Percentiles rank a stretch among this genome's conserved stretches.
phyloP scores from a whole-genome alignment of 148 eudicot species.

The Vaccinium vitisidaea region DNA sequence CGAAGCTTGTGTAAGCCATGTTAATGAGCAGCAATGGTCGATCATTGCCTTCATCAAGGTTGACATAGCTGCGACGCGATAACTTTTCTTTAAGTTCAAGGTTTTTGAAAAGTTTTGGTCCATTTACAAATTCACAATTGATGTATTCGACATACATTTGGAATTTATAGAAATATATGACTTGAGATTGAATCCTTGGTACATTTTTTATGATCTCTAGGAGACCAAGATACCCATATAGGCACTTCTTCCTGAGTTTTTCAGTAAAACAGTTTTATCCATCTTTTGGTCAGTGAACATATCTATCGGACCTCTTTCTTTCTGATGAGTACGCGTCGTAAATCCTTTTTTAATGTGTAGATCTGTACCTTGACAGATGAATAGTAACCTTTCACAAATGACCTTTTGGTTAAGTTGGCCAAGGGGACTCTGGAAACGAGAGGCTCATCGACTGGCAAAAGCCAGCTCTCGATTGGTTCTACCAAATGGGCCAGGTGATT shows the following conservation, averaged over 20 bases:
- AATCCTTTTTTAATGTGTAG: not conserved
- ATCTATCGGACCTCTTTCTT: not conserved
- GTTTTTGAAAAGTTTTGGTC: not conserved
- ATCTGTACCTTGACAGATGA: not conserved
- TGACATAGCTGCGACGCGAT: not conserved
- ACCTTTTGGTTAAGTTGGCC: not conserved
- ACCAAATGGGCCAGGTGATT: not conserved
- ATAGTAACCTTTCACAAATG: not conserved
- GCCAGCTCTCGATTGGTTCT: not conserved
- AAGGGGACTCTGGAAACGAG: not conserved
- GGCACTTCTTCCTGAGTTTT: not conserved
- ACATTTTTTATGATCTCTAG: not conserved
- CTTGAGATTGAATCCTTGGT: not conserved
- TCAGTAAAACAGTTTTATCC: not conserved
- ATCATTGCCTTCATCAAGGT: not conserved
- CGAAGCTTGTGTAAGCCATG: not conserved
- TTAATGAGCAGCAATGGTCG: not conserved
- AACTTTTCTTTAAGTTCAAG: not conserved
- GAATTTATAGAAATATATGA: not conserved
- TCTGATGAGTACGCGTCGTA: not conserved
- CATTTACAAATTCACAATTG: not conserved
- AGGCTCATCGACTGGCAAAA: not conserved
- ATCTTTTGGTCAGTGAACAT: not conserved
- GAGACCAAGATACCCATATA: not conserved
- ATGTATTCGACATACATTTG: not conserved